These are phyloP conservation scores for Calocybe cyanea DNA, from an alignment of 768 basidiomycete species.

Conservation along the genomic window DNA sequence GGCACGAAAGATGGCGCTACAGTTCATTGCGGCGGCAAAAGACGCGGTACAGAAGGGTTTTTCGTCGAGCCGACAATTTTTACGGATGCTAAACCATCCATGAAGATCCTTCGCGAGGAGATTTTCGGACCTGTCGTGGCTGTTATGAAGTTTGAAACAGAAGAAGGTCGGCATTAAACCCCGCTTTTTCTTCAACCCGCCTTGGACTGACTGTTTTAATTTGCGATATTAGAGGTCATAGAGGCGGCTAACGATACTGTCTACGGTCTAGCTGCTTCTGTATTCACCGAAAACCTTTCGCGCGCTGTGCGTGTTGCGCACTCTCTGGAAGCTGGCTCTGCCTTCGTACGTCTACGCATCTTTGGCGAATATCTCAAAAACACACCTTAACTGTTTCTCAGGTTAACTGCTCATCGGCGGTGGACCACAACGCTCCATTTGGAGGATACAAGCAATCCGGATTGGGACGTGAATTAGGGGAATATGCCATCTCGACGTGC, in stretches of 20 bases:
- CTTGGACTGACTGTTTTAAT: too few relatives aligned
- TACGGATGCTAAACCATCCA: constrained; percentile 53
- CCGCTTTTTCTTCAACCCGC: too few relatives aligned
- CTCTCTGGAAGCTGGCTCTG: constrained; percentile 14
- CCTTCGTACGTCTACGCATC: background rate
- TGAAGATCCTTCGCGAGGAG: constrained; percentile 66
- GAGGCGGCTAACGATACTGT: constrained; percentile 14
- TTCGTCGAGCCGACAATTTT: constrained; percentile 71
- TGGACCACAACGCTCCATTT: constrained; percentile 14
- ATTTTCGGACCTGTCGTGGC: constrained; percentile 78
- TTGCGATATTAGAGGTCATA: constrained; percentile 17
- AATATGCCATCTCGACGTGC: constrained; percentile 19
- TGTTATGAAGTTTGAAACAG: constrained; percentile 63
- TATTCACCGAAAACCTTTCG: constrained; percentile 15
- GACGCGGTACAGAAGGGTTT: constrained; percentile 58
- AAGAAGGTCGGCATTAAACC: constrained; percentile 29
- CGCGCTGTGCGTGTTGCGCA: constrained; percentile 16
- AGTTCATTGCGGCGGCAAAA: constrained; percentile 53
- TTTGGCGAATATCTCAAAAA: background rate
- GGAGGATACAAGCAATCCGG: constrained; percentile 25
- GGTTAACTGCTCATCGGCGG: constrained; percentile 15
- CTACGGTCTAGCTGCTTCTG: constrained; percentile 13
- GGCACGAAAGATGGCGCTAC: constrained; percentile 67
- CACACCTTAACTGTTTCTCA: background rate
- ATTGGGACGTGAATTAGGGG: constrained; percentile 19